Conservation (phyloP, 345 rosid species). For the Eucalyptus cloeziana region DNA sequence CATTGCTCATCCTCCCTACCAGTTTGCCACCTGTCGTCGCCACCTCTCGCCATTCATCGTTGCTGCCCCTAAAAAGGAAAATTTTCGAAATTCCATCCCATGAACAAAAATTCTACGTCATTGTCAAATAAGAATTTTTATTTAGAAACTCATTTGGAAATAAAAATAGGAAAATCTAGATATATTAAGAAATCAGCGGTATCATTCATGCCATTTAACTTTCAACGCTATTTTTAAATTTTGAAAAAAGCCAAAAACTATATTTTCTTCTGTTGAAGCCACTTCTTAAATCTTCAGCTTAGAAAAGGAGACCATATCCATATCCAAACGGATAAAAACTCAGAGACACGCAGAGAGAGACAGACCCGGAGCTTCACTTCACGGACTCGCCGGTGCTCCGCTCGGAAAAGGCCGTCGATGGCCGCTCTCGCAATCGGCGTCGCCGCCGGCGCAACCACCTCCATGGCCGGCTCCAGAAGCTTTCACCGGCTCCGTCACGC, state of each 20-base stretch:
- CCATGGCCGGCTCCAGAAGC: slow-evolving; percentile 9
- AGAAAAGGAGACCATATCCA: background rate
- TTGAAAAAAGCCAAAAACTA: background rate
- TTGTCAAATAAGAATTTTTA: no score
- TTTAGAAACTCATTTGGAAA: no score
- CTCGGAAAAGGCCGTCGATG: slow-evolving; percentile 13
- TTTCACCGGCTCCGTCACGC: background rate
- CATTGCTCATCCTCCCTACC: rapidly evolving
- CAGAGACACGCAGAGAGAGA: background rate
- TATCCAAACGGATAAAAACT: background rate
- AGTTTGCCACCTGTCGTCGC: rapidly evolving
- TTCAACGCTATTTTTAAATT: no score
- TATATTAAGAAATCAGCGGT: no score
- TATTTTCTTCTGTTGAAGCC: background rate
- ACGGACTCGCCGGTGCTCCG: background rate
- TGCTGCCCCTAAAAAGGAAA: rapidly evolving
- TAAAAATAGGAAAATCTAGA: no score
- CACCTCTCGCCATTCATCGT: rapidly evolving
- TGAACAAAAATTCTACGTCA: rapidly evolving
- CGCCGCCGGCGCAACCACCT: slow-evolving; percentile 2
- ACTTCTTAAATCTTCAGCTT: background rate
- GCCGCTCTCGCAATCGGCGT: slow-evolving; percentile 48
- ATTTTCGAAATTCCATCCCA: rapidly evolving
- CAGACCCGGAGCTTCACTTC: background rate
- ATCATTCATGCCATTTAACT: no score